A percentile compares a stretch with the other conserved stretches of the same genome.
These are phyloP conservation scores for Fusarium nematophilum DNA, from an alignment of 2,329 filamentous ascomycete species.

Conservation along the genomic window DNA sequence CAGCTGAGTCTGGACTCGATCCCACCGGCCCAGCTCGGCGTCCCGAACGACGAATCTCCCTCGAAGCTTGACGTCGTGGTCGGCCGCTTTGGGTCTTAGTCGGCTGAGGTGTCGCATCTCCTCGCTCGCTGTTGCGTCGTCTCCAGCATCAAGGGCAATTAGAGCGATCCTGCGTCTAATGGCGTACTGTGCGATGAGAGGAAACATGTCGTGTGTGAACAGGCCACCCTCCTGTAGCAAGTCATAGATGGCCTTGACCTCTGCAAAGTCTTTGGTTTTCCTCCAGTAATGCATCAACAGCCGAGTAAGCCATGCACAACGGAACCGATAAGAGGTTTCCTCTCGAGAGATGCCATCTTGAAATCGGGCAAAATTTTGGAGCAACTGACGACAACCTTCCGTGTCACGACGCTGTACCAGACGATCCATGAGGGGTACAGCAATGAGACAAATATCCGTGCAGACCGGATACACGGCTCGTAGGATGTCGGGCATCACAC, in stretches of 20 bases:
- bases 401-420: slow-evolving; percentile 23
- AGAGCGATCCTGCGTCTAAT: slow-evolving; percentile 44
- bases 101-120: slow-evolving; percentile 42
- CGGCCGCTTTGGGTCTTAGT: slow-evolving; percentile 29
- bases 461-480: slow-evolving; percentile 36
- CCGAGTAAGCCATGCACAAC: slow-evolving; percentile 37
- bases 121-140: slow-evolving; percentile 40
- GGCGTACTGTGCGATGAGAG: slow-evolving; percentile 40
- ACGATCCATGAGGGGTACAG: slow-evolving; percentile 37
- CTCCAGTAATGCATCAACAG: slow-evolving; percentile 43
- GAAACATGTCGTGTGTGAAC: slow-evolving; percentile 33
- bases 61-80: slow-evolving; percentile 44
- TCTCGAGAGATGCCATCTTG: slow-evolving; percentile 1
- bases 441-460: slow-evolving; percentile 38
- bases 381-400: slow-evolving; percentile 28
- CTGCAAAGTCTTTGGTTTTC: slow-evolving; percentile 35
- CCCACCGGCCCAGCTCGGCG: slow-evolving; percentile 45
- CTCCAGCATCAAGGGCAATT: slow-evolving; percentile 43
- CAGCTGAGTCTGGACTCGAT: slow-evolving; percentile 36
- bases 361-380: slow-evolving; percentile 26
- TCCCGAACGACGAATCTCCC: slow-evolving; percentile 43
- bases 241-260: slow-evolving; percentile 43
- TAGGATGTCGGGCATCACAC: slow-evolving; percentile 32
- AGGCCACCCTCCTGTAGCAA: slow-evolving; percentile 46
- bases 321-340: slow-evolving; percentile 7